phyloP scores from a whole-genome alignment of 148 eudicot species.

The Silene uniflora region DNA sequence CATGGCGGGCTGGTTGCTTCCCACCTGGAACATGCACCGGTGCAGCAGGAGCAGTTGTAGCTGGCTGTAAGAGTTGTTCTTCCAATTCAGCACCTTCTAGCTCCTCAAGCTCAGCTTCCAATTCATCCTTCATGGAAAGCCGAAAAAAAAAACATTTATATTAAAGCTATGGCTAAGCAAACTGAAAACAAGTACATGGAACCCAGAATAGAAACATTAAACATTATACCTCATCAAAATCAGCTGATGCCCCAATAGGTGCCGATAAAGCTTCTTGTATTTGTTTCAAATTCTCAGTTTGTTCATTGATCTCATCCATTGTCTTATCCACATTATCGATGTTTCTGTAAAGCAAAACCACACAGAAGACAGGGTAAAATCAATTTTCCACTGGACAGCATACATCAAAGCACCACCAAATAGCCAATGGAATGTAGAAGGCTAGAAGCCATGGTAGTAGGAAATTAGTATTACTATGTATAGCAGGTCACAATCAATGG shows the following conservation, averaged over 20 bases:
- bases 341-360: slow-evolving; percentile 36
- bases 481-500: not conserved
- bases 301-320: slow-evolving; percentile 76
- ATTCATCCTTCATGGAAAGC: slow-evolving; percentile 42
- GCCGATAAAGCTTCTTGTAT: slow-evolving; percentile 62
- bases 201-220: not conserved
- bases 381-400: not conserved
- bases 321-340: slow-evolving; percentile 76
- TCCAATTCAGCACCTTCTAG: slow-evolving; percentile 64
- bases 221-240: slow-evolving; percentile 54
- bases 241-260: slow-evolving; percentile 51
- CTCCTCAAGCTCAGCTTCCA: slow-evolving; percentile 70
- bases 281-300: slow-evolving; percentile 61
- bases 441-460: not conserved
- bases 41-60: slow-evolving; percentile 50
- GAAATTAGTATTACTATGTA: not conserved
- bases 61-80: slow-evolving; percentile 63
- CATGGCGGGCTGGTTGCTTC: slow-evolving; percentile 40
- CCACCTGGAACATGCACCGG: slow-evolving; percentile 40
- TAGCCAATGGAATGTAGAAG: not conserved
- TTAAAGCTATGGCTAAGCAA: not conserved
- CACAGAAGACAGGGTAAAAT: not conserved
- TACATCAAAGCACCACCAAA: not conserved
- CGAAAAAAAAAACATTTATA: not conserved
- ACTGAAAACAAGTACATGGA: not conserved